Evolutionary conservation across 257 asterid genomes (phyloP).

Genomic region (Cinchona pubescens): DNA sequence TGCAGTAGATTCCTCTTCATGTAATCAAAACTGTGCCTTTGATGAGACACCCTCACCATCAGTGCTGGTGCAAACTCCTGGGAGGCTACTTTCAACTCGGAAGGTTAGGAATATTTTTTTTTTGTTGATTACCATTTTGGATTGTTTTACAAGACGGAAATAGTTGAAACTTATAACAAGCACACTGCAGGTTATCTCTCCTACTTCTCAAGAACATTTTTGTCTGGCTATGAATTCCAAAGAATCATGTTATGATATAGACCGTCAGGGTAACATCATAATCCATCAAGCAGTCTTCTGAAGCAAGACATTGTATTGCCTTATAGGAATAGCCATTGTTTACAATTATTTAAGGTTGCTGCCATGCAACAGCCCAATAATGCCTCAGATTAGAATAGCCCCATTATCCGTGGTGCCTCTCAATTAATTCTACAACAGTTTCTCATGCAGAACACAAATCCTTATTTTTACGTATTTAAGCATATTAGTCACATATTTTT

Average conservation of each 20-base stretch:
- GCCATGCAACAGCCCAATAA: background rate
- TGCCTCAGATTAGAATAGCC: background rate
- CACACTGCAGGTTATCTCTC: slow-evolving; percentile 64
- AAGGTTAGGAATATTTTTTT: slow-evolving; percentile 46
- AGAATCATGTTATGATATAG: slow-evolving; percentile 31
- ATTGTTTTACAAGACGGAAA: slow-evolving; percentile 13
- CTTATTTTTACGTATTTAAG: background rate
- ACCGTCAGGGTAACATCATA: slow-evolving; percentile 51
- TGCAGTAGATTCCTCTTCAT: slow-evolving; percentile 29
- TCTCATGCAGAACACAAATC: background rate
- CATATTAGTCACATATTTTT: background rate
- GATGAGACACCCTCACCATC: slow-evolving; percentile 30
- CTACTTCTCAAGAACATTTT: slow-evolving; percentile 62
- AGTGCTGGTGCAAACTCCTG: slow-evolving; percentile 49
- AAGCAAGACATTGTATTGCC: background rate
- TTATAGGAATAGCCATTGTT: background rate
- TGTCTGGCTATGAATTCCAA: slow-evolving; percentile 52
- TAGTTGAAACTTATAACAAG: slow-evolving; percentile 17
- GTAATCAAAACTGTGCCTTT: slow-evolving; percentile 32
- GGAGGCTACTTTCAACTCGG: slow-evolving; percentile 65
- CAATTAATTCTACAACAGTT: background rate
- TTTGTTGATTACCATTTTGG: slow-evolving; percentile 20
- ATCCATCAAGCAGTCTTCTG: too few species aligned
- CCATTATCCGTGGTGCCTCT: background rate
- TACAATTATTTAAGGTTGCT: background rate